These are phyloP conservation scores for Claviceps monticola DNA, from an alignment of 2,329 filamentous ascomycete species.

Conservation along the genomic window DNA sequence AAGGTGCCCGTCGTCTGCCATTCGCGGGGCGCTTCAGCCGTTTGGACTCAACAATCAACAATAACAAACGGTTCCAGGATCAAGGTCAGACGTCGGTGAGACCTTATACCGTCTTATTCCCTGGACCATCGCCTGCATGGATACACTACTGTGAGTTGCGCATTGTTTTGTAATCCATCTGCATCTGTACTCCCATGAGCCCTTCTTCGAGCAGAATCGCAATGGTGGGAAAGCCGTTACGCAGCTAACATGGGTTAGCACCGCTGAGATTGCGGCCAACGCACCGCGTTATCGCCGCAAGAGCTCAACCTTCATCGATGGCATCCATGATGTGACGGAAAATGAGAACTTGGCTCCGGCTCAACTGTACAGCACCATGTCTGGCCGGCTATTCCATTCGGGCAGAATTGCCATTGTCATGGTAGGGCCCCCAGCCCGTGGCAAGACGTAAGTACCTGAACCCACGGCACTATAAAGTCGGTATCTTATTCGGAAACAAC, in stretches of 20 bases:
- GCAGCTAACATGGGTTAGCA: slow-evolving; percentile 35
- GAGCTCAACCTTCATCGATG: slow-evolving; percentile 93
- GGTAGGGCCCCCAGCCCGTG: slow-evolving; percentile 84
- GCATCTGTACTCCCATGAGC: neutral
- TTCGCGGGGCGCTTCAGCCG: neutral
- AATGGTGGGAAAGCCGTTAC: neutral
- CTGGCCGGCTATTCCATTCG: slow-evolving; percentile 89
- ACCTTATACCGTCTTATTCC: neutral
- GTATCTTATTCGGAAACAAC: slow-evolving; percentile 1
- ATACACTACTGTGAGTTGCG: slow-evolving; percentile 45
- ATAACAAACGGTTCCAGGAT: neutral
- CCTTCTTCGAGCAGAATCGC: neutral
- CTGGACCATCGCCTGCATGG: slow-evolving; percentile 27
- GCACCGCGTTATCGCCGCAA: slow-evolving; percentile 80
- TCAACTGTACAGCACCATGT: slow-evolving; percentile 97
- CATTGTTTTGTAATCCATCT: neutral
- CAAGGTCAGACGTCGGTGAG: neutral
- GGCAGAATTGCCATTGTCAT: slow-evolving; percentile 95
- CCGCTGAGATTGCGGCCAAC: slow-evolving; percentile 82
- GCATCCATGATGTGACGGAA: slow-evolving; percentile 83
- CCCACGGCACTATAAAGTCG: neutral
- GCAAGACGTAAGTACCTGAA: slow-evolving; percentile 63
- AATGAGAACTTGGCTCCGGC: slow-evolving; percentile 77
- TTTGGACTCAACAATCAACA: neutral
- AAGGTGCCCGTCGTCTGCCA: neutral